Conservation (phyloP, 306 rosid genomes). For the Ceratonia siliqua region DNA sequence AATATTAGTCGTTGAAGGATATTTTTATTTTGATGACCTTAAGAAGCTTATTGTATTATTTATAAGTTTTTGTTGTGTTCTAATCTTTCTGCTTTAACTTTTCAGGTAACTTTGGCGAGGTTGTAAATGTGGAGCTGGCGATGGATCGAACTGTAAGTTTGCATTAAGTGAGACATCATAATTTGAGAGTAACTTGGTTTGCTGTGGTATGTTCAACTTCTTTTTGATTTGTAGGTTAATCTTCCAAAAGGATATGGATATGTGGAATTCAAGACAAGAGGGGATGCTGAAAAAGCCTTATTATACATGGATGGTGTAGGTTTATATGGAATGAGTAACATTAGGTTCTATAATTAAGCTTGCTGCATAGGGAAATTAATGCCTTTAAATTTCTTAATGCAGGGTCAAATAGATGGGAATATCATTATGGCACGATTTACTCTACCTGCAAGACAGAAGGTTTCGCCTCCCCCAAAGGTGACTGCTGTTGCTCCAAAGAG, state of each 20-base stretch:
- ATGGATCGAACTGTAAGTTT: constrained; percentile 85
- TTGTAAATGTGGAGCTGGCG: constrained; percentile 81
- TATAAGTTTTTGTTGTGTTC: neutral
- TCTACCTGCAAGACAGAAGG: constrained; percentile 73
- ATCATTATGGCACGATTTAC: constrained; percentile 83
- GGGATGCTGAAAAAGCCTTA: constrained; percentile 84
- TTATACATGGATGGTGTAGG: constrained; percentile 89
- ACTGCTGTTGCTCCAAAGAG: constrained; percentile 59
- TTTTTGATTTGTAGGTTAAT: constrained; percentile 61
- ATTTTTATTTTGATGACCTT: neutral
- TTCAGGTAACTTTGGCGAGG: constrained; percentile 85
- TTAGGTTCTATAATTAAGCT: constrained; percentile 12
- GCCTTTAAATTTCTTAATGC: constrained; percentile 36
- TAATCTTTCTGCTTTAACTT: constrained; percentile 2
- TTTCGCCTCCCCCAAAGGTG: constrained; percentile 69
- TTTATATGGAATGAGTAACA: constrained; percentile 28
- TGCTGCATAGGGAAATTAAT: constrained; percentile 29
- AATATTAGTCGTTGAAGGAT: neutral
- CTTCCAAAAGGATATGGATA: constrained; percentile 93
- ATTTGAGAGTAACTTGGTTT: constrained; percentile 1
- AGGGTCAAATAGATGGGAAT: constrained; percentile 97
- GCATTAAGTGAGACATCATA: constrained; percentile 7
- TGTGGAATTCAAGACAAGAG: constrained; percentile 86
- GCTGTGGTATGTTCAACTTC: neutral
- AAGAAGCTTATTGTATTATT: neutral